These are phyloP conservation scores for Cymbopogon citratus DNA, from an alignment of 176 grass and related monocot species.

Conservation along the genomic window DNA sequence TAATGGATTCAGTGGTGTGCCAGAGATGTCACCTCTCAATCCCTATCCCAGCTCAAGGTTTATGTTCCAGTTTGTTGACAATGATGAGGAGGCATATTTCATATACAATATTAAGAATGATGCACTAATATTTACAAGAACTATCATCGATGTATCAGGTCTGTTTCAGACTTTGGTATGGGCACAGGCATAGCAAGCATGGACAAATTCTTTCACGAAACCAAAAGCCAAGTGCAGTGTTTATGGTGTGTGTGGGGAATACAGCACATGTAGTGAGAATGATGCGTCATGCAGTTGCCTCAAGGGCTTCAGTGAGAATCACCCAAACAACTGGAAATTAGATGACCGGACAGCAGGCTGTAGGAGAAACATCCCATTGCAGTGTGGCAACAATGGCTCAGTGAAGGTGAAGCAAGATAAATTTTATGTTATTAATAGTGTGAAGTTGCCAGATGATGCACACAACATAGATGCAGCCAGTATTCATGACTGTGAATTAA, in stretches of 20 bases:
- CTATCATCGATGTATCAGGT: not conserved
- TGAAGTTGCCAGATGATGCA: slow-evolving; percentile 21
- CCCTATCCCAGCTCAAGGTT: slow-evolving; percentile 14
- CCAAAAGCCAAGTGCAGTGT: slow-evolving; percentile 30
- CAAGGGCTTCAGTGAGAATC: slow-evolving; percentile 19
- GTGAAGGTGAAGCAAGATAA: not conserved
- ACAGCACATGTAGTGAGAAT: slow-evolving; percentile 28
- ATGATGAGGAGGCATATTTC: slow-evolving; percentile 36
- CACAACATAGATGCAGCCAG: not conserved
- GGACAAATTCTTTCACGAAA: not conserved
- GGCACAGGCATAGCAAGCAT: not conserved
- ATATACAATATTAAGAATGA: slow-evolving; percentile 1
- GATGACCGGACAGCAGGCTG: slow-evolving; percentile 26
- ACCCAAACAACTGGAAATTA: slow-evolving; percentile 26
- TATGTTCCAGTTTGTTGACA: slow-evolving; percentile 27
- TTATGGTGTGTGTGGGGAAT: slow-evolving; percentile 26
- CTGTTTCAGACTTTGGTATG: not conserved
- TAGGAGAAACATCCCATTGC: slow-evolving; percentile 14
- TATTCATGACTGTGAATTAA: slow-evolving; percentile 6
- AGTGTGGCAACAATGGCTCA: slow-evolving; percentile 13
- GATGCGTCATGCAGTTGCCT: slow-evolving; percentile 31
- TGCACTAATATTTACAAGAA: not conserved
- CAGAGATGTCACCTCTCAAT: slow-evolving; percentile 27
- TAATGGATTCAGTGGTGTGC: slow-evolving; percentile 8
- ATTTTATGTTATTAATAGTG: slow-evolving; percentile 14